phyloP scores from a whole-genome alignment of 805 yeast genomes.

The Ogataea paraovalis region DNA sequence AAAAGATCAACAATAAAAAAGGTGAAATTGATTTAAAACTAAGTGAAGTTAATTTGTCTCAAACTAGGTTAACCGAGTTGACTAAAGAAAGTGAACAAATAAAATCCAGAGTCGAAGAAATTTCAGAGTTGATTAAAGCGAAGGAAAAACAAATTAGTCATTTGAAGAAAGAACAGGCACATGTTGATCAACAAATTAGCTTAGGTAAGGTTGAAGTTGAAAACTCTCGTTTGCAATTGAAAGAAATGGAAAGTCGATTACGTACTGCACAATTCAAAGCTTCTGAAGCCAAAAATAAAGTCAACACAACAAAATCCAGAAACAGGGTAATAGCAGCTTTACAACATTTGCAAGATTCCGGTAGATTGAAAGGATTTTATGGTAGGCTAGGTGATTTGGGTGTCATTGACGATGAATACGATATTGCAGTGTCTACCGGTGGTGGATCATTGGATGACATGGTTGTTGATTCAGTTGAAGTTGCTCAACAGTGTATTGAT shows the following conservation, averaged over 20 bases:
- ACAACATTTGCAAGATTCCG: slow-evolving; percentile 65
- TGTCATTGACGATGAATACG: slow-evolving; percentile 82
- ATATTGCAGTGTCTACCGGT: slow-evolving; percentile 92
- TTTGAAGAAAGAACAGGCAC: slow-evolving; percentile 46
- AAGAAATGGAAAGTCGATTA: slow-evolving; percentile 51
- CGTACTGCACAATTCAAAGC: slow-evolving; percentile 55
- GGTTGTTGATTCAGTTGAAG: slow-evolving; percentile 78
- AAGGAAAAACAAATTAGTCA: slow-evolving; percentile 44
- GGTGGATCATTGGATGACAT: slow-evolving; percentile 87
- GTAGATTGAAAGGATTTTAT: slow-evolving; percentile 78
- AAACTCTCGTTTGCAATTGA: slow-evolving; percentile 45
- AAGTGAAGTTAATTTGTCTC: slow-evolving; percentile 59
- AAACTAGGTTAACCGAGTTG: slow-evolving; percentile 41
- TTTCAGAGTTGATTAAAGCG: slow-evolving; percentile 33
- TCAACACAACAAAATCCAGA: slow-evolving; percentile 59
- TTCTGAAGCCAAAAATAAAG: slow-evolving; percentile 60
- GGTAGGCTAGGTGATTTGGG: slow-evolving; percentile 94
- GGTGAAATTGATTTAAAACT: slow-evolving; percentile 61
- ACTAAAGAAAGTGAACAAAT: slow-evolving; percentile 43
- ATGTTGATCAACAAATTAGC: slow-evolving; percentile 48
- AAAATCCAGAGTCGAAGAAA: slow-evolving; percentile 38
- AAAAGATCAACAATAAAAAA: slow-evolving; percentile 56
- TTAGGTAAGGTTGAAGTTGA: slow-evolving; percentile 56
- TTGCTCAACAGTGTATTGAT: slow-evolving; percentile 64
- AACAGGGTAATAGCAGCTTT: slow-evolving; percentile 70